Percentiles rank a stretch among this genome's conserved stretches.
Conservation (phyloP, 2,329 filamentous ascomycete species). For the Paecilomyces sp. region DNA sequence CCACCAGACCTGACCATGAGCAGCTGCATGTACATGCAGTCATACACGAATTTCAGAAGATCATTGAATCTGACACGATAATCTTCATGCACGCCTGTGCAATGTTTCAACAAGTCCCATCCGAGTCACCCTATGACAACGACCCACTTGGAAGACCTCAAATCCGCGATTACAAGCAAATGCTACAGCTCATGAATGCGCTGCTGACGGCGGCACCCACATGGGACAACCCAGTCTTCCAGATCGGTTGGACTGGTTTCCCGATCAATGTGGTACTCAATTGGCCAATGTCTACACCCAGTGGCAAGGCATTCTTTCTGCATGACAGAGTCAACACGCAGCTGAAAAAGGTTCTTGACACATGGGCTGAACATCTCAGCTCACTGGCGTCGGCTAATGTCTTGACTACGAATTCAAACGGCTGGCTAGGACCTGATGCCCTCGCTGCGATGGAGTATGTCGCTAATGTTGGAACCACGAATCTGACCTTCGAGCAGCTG, state of each 20-base stretch:
- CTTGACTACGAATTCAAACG: too few relatives aligned
- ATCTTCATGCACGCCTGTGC: conserved; percentile 59
- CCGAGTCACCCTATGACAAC: conserved; percentile 51
- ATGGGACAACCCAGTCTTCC: too few relatives aligned
- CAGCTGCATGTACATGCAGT: too few relatives aligned
- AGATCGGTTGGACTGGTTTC: conserved; percentile 13
- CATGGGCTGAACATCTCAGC: too few relatives aligned
- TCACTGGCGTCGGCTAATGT: too few relatives aligned
- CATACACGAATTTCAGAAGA: too few relatives aligned
- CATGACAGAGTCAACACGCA: conserved; percentile 43
- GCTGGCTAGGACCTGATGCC: too few relatives aligned
- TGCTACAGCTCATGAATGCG: conserved; percentile 61
- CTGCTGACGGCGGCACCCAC: conserved; percentile 12
- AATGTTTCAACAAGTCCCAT: conserved; percentile 64
- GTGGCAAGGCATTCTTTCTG: conserved; percentile 49
- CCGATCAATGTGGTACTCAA: conserved; percentile 53
- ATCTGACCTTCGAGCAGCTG: too few relatives aligned
- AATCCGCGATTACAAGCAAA: conserved; percentile 59
- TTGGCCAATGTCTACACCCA: conserved; percentile 52
- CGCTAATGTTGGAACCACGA: too few relatives aligned
- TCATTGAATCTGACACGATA: conserved; percentile 56
- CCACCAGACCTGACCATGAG: too few relatives aligned
- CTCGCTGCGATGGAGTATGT: too few relatives aligned
- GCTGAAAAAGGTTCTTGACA: too few relatives aligned
- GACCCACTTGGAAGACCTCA: conserved; percentile 58